Evolutionary conservation across 306 rosid genomes (phyloP).

Genomic region (Alnus rubra): DNA sequence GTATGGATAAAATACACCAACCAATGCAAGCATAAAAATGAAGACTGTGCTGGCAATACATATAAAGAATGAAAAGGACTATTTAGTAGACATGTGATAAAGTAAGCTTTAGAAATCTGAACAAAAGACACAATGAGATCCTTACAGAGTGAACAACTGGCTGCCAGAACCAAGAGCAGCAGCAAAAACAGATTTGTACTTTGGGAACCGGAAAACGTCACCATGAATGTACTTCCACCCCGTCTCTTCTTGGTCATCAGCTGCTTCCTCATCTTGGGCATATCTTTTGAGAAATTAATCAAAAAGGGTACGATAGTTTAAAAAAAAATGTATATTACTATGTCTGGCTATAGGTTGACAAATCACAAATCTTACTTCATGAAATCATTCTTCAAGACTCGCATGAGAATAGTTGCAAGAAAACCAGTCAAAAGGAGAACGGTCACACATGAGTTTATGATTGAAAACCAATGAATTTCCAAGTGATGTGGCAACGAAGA

Average conservation of each 20-base stretch:
- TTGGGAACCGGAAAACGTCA: slow-evolving; percentile 93
- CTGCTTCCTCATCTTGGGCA: slow-evolving; percentile 98
- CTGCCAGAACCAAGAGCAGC: slow-evolving; percentile 97
- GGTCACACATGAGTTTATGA: slow-evolving; percentile 94
- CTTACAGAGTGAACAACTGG: slow-evolving; percentile 92
- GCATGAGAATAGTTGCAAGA: slow-evolving; percentile 96
- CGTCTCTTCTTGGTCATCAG: slow-evolving; percentile 97
- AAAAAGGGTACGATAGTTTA: not conserved
- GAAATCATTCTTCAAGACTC: slow-evolving; percentile 95
- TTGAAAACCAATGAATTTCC: slow-evolving; percentile 98
- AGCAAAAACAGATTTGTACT: slow-evolving; percentile 79
- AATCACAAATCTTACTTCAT: slow-evolving; percentile 69
- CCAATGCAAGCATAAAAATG: slow-evolving; percentile 88
- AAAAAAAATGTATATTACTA: slow-evolving; percentile 5
- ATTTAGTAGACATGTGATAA: slow-evolving; percentile 14
- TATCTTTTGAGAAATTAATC: slow-evolving; percentile 48
- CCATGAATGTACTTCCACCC: slow-evolving; percentile 99
- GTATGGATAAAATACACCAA: slow-evolving; percentile 95
- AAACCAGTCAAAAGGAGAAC: slow-evolving; percentile 97
- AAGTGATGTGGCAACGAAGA: slow-evolving; percentile 94
- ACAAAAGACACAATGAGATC: slow-evolving; percentile 16
- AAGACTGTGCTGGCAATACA: slow-evolving; percentile 75
- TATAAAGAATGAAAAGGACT: slow-evolving; percentile 16
- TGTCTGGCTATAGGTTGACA: slow-evolving; percentile 4
- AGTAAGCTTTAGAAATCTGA: not conserved